Conservation (phyloP, 2,329 filamentous ascomycete genomes). For the Ceratocystis diversiconidia region DNA sequence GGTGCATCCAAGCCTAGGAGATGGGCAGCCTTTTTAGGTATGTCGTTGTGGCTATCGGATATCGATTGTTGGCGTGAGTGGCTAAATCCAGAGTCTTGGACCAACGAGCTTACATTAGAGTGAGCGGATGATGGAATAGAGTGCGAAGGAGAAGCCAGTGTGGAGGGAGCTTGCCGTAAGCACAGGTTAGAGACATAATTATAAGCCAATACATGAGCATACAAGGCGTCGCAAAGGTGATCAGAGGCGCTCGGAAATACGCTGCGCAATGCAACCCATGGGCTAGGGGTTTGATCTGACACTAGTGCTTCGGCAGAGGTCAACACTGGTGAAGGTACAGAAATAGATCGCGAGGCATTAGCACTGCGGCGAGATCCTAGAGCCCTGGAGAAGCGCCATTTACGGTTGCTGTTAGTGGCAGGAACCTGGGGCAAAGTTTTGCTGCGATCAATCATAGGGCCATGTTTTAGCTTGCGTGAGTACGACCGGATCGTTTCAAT, state of each 20-base stretch:
- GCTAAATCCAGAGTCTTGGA: neutral
- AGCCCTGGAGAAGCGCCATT: constrained; percentile 16
- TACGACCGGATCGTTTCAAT: constrained; percentile 45
- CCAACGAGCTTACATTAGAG: constrained; percentile 8
- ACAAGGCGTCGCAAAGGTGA: constrained; percentile 43
- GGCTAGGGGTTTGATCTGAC: constrained; percentile 13
- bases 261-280: constrained; percentile 34
- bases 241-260: constrained; percentile 40
- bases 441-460: neutral
- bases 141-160: neutral
- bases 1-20: constrained; percentile 33
- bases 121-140: constrained; percentile 19
- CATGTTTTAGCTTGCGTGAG: constrained; percentile 38
- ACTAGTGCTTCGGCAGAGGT: neutral
- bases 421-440: neutral
- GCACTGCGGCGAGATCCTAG: constrained; percentile 8
- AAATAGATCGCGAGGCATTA: neutral
- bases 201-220: constrained; percentile 44
- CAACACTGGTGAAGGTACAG: neutral
- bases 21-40: constrained; percentile 39
- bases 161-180: neutral
- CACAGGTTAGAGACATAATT: constrained; percentile 38
- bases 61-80: constrained; percentile 19
- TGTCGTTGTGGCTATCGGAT: constrained; percentile 22
- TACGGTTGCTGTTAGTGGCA: neutral